Evolutionary conservation across 805 yeast genomes (phyloP).

Genomic region (Candida qinlingensis): DNA sequence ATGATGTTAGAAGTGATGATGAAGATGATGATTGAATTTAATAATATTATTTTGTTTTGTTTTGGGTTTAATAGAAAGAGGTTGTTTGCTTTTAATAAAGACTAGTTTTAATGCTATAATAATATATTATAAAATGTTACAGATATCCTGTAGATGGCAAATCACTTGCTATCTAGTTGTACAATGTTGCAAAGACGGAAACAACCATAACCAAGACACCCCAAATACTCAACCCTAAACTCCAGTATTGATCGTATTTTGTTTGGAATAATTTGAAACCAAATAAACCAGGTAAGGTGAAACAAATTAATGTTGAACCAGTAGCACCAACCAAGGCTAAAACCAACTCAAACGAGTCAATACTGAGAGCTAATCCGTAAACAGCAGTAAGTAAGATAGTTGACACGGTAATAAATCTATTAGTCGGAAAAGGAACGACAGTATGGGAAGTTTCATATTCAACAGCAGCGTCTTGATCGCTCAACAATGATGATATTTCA

Average conservation of each 20-base stretch:
- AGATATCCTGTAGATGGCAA: neutral
- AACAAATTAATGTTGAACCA: constrained; percentile 75
- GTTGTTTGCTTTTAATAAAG: neutral
- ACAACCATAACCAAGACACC: constrained; percentile 67
- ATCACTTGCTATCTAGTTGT: neutral
- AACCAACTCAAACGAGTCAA: constrained; percentile 62
- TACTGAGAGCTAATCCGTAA: constrained; percentile 52
- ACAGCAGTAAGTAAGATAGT: constrained; percentile 39
- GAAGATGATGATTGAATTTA: constrained; percentile 40
- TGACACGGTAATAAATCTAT: constrained; percentile 46
- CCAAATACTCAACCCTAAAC: constrained; percentile 56
- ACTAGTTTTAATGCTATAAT: neutral
- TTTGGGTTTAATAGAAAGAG: neutral
- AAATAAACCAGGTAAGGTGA: constrained; percentile 73
- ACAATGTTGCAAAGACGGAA: constrained; percentile 44
- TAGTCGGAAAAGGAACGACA: constrained; percentile 41
- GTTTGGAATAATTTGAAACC: constrained; percentile 46
- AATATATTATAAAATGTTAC: neutral
- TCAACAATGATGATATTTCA: constrained; percentile 13
- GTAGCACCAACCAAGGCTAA: constrained; percentile 77
- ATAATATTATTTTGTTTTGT: neutral
- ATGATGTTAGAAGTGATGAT: constrained; percentile 80
- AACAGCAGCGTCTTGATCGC: constrained; percentile 14
- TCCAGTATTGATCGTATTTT: constrained; percentile 36
- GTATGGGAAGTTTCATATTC: constrained; percentile 15